These are phyloP conservation scores for Echinochloa phyllopogon DNA, from an alignment of 176 grass and related monocot species.

Conservation along the genomic window DNA sequence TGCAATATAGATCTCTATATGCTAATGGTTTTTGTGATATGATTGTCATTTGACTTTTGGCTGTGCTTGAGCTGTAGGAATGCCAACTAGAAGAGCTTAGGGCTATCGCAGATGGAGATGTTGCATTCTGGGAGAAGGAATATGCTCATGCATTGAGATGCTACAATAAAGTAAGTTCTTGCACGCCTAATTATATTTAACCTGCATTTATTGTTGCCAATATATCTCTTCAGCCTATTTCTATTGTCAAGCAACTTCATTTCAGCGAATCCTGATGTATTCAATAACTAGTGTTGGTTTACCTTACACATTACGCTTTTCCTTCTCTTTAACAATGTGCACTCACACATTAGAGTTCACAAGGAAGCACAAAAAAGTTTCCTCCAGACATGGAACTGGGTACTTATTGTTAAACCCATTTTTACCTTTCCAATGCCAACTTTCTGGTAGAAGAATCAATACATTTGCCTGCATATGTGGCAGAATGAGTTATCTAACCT, in stretches of 20 bases:
- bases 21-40: background rate
- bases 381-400: background rate
- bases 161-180: conserved; percentile 10
- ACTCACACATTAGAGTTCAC: background rate
- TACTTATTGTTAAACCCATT: background rate
- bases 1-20: background rate
- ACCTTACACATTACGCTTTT: background rate
- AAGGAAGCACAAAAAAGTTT: conserved; percentile 12
- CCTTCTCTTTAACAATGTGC: background rate
- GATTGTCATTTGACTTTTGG: background rate
- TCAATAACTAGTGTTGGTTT: background rate
- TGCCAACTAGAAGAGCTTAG: background rate
- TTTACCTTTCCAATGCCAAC: background rate
- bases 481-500: background rate
- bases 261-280: background rate
- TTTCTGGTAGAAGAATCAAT: background rate
- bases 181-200: background rate
- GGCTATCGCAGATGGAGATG: background rate
- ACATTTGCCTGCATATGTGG: background rate
- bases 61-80: conserved; percentile 16
- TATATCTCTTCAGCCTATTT: background rate
- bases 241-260: background rate
- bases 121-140: conserved; percentile 9
- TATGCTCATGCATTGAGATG: conserved; percentile 1
- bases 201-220: background rate